Base-by-base conservation (phyloP, 2,329 filamentous ascomycete species). In the Microcyclosporella mali region DNA sequence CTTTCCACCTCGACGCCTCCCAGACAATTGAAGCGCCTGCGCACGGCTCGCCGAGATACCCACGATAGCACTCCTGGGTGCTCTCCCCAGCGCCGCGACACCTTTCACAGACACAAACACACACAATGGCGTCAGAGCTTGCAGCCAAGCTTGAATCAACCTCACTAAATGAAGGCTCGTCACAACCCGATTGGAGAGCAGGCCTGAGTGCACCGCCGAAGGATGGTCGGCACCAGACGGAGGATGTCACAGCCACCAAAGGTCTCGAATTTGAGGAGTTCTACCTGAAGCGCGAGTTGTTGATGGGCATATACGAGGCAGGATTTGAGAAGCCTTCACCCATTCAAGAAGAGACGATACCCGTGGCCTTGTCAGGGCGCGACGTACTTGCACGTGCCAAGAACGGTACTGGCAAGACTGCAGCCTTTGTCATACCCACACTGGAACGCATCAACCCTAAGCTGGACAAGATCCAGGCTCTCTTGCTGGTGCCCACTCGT, bases 281-380 rank as follows among this genome's bases (percentile, higher is more conserved):
- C 65, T 85, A 85, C 55, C 83, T 98, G 58, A 95, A 94, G 73
- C 79, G 92, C 64, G 87, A 95, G 64, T 73, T 98, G 49, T 80
- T 98, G 71, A 98, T 97, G 90, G 92, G 92, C 50, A 97, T 98
- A 55, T 98, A 97, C 67, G 92, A 98, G 72, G 92, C 92, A 56
- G 92, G 92, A 51, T 98, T 95, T 67, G 92, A 98, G 67, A 95
- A 94, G 71, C 92, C 92, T 12, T 98, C 92, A 44, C 92, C 92
- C 9, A 98, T 98, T 59, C 92, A 98, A 79, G 92, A 98, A 82
- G 92, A 97, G 72, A 88, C 92, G 42, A 95, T 98, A 61, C 92
- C 92, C 36, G 90, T 98, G 54, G 92, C 92, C 38, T 77, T 98
- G 44, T 94, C 90, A 36, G 92, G 92, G 43, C 81, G 90, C 69